phyloP scores from a whole-genome alignment of 768 basidiomycete genomes.

The Serendipita sp. region DNA sequence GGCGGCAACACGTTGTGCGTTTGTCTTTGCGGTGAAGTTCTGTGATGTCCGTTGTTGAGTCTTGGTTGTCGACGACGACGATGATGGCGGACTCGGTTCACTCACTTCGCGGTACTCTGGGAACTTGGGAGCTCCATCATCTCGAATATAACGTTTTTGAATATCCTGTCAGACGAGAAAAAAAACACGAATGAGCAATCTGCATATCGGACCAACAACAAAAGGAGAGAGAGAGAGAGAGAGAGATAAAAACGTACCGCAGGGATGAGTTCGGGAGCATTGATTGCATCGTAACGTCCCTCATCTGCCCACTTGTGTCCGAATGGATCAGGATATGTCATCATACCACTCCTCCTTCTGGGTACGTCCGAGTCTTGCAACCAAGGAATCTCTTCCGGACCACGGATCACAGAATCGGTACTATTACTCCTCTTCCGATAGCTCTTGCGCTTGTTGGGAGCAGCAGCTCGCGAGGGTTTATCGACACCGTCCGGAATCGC shows the following conservation, averaged over 20 bases:
- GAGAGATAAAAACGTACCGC: neutral
- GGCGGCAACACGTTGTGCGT: neutral
- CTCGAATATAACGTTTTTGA: neutral
- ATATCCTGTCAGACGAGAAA: neutral
- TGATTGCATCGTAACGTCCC: neutral
- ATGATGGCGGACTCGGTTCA: neutral
- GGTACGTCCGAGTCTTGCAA: neutral
- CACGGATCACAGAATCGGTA: neutral
- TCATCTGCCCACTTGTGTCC: neutral
- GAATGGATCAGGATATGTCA: neutral
- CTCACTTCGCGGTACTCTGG: neutral
- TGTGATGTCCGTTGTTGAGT: neutral
- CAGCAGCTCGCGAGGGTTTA: neutral
- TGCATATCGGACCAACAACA: too few species aligned
- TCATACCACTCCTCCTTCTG: neutral
- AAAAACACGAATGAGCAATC: too few species aligned
- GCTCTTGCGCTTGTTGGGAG: neutral
- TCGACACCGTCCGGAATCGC: neutral
- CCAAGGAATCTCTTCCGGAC: neutral
- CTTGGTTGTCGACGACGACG: neutral
- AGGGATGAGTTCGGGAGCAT: neutral
- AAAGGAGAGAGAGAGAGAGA: neutral
- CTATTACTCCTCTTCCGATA: neutral
- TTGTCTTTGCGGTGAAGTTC: neutral
- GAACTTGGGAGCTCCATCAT: neutral